Conservation (phyloP, 2,329 filamentous ascomycete genomes). For the Madurella fahalii region DNA sequence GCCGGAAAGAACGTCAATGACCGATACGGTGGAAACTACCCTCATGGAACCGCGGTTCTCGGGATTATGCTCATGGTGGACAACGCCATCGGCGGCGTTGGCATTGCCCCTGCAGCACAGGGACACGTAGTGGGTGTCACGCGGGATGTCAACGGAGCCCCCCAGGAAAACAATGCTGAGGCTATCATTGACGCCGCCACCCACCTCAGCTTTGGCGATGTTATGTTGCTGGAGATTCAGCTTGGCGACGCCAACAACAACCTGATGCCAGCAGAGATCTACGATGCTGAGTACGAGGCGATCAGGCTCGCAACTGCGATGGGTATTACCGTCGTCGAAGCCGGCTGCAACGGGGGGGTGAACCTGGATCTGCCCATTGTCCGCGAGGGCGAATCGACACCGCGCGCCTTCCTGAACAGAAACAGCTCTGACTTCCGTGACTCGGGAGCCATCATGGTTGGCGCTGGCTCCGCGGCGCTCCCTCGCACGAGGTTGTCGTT, state of each 20-base stretch:
- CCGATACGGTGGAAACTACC: not conserved
- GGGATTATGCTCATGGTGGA: conserved; percentile 19
- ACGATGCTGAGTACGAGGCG: conserved; percentile 14
- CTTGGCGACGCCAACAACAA: not conserved
- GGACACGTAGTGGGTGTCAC: conserved; percentile 12
- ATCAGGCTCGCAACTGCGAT: conserved; percentile 11
- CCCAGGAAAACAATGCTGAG: conserved; percentile 10
- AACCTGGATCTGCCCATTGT: not conserved
- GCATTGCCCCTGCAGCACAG: conserved; percentile 7
- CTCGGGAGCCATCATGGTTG: conserved; percentile 14
- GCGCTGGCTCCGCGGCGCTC: not conserved
- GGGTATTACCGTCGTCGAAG: conserved; percentile 16
- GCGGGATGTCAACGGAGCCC: not conserved
- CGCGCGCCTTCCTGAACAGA: no score
- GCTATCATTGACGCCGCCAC: conserved; percentile 11
- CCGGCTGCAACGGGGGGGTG: conserved; percentile 6
- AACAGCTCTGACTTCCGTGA: conserved; percentile 9
- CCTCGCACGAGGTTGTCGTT: not conserved
- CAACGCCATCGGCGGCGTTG: conserved; percentile 18
- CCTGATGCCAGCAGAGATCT: conserved; percentile 8
- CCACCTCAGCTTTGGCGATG: conserved; percentile 9
- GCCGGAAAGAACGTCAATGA: no score
- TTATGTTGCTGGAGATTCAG: conserved; percentile 15
- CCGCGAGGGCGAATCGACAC: not conserved
- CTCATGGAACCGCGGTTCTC: conserved; percentile 18